Conservation (phyloP, 495 filamentous ascomycete genomes). For the Neurospora sp. region DNA sequence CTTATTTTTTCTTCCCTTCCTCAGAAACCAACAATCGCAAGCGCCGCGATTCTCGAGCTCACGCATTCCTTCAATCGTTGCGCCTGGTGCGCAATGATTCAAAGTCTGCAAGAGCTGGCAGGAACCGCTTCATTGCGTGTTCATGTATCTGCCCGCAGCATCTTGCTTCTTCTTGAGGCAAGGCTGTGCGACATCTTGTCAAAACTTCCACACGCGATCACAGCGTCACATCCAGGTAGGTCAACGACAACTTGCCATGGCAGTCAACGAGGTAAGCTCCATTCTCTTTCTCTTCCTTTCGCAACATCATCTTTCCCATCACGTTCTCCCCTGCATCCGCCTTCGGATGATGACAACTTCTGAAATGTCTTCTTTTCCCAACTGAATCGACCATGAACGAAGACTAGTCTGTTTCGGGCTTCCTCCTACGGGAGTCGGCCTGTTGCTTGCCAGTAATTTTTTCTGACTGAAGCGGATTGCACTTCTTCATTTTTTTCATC, state of each 20-base stretch:
- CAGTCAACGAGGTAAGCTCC: slow-evolving; percentile 12
- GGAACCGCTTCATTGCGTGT: neutral
- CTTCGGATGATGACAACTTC: slow-evolving; percentile 70
- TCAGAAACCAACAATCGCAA: neutral
- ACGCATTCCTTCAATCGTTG: neutral
- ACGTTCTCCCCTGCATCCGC: slow-evolving; percentile 2
- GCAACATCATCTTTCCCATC: neutral
- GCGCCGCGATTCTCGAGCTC: neutral
- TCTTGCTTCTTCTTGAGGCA: neutral
- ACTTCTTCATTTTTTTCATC: neutral
- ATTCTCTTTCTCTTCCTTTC: slow-evolving; percentile 1
- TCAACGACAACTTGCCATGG: neutral
- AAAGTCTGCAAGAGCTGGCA: neutral
- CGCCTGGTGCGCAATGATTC: neutral
- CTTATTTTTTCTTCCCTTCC: slow-evolving; percentile 1
- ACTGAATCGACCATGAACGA: slow-evolving; percentile 91
- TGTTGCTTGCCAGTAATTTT: slow-evolving; percentile 99
- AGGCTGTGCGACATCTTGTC: neutral
- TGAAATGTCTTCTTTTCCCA: slow-evolving; percentile 83
- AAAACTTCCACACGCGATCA: neutral
- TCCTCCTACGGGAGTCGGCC: slow-evolving; percentile 53
- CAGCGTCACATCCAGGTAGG: slow-evolving; percentile 1
- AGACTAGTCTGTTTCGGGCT: slow-evolving; percentile 57
- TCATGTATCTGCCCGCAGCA: neutral
- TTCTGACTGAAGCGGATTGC: slow-evolving; percentile 48